These are phyloP conservation scores for Mycocentrospora acerina DNA, from an alignment of 2,329 filamentous ascomycete genomes.

Conservation along the genomic window DNA sequence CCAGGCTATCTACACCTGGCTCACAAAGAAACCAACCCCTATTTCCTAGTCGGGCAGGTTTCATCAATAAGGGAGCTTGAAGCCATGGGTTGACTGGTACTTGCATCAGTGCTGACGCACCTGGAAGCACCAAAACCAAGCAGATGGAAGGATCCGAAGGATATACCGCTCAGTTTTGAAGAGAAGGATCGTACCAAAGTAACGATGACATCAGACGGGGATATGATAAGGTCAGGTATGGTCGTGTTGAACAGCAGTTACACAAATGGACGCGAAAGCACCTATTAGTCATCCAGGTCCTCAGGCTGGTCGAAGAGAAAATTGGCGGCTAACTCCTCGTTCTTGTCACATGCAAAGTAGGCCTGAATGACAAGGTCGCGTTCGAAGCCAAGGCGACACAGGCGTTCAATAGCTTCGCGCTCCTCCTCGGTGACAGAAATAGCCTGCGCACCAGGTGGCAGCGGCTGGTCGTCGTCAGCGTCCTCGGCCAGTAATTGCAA, in stretches of 20 bases:
- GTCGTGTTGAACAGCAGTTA: constrained; percentile 23
- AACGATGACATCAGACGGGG: constrained; percentile 24
- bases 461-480: constrained; percentile 75
- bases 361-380: constrained; percentile 94
- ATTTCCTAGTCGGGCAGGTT: no score
- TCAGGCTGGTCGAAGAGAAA: constrained; percentile 97
- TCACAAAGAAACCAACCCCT: no score
- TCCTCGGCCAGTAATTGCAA: constrained; percentile 87
- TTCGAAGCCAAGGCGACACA: constrained; percentile 91
- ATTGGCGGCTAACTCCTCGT: constrained; percentile 96
- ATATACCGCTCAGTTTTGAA: constrained; percentile 17
- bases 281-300: constrained; percentile 64
- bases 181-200: constrained; percentile 19
- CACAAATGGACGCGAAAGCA: constrained; percentile 11
- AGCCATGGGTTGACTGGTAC: no score
- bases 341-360: constrained; percentile 99
- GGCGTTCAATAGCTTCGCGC: constrained; percentile 91
- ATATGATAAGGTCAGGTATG: constrained; percentile 19
- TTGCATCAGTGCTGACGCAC: neutral
- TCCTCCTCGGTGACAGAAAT: constrained; percentile 95
- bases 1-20: no score
- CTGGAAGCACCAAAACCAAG: constrained; percentile 8
- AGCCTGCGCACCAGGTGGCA: constrained; percentile 84
- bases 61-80: no score
- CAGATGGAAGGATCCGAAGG: constrained; percentile 11